phyloP scores from a whole-genome alignment of 2,329 filamentous ascomycete genomes.

The Ophiostoma himal-ulmi region DNA sequence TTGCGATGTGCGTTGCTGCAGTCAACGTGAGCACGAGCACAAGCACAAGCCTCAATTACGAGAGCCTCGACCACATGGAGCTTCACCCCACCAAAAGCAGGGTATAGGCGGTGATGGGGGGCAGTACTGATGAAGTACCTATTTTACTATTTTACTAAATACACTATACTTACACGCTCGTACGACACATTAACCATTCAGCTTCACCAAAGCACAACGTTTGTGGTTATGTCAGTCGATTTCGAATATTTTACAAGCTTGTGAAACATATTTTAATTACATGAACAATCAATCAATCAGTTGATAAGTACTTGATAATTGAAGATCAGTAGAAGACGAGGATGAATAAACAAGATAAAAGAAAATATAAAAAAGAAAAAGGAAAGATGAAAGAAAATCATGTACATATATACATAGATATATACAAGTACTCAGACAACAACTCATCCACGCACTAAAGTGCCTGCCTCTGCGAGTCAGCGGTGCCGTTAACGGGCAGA shows the following conservation, averaged over 20 bases:
- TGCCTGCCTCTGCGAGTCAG: background rate
- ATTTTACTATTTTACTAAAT: background rate
- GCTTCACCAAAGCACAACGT: background rate
- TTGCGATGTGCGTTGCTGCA: background rate
- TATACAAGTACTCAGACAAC: background rate
- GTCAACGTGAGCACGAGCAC: background rate
- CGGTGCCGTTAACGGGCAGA: background rate
- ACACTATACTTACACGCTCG: background rate
- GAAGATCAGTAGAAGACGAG: too few relatives aligned
- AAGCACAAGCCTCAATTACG: background rate
- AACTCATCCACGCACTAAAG: background rate
- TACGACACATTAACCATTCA: too few relatives aligned
- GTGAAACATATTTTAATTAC: too few relatives aligned
- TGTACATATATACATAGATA: background rate
- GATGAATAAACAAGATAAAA: background rate
- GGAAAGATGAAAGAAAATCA: background rate
- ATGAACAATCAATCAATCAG: too few relatives aligned
- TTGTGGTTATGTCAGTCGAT: background rate
- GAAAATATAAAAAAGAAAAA: background rate
- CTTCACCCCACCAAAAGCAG: conserved; percentile 5
- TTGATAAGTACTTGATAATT: background rate
- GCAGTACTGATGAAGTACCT: conserved; percentile 14
- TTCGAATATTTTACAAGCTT: too few relatives aligned
- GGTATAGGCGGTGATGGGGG: conserved; percentile 22
- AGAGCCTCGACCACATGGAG: background rate